These are phyloP conservation scores for Theobroma grandiflorum DNA, from an alignment of 441 rosid genomes.

Conservation along the genomic window DNA sequence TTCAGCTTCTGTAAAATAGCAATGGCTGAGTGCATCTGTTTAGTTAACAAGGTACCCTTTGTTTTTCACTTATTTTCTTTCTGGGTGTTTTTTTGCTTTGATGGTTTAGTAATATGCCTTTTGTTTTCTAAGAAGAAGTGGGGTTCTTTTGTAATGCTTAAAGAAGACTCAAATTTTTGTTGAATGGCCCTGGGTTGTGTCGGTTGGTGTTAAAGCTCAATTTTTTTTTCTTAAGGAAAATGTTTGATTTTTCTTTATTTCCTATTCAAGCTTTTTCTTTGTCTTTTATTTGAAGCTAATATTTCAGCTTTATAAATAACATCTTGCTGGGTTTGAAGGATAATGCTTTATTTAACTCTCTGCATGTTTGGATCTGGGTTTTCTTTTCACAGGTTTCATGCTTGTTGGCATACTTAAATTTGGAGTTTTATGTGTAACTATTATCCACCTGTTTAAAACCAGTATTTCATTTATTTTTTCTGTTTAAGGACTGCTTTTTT, in stretches of 20 bases:
- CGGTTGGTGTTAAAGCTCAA: not conserved
- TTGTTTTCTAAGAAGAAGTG: slow-evolving; percentile 6
- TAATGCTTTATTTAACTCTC: slow-evolving; percentile 11
- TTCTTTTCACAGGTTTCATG: slow-evolving; percentile 6
- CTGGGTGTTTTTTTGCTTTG: not conserved
- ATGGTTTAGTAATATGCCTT: slow-evolving; percentile 26
- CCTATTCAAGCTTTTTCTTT: not conserved
- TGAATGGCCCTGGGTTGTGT: slow-evolving; percentile 21
- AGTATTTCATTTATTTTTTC: not conserved
- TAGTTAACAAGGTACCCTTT: slow-evolving; percentile 61
- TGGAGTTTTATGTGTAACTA: not conserved
- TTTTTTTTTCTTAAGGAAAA: not conserved
- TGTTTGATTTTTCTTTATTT: not conserved
- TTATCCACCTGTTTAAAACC: slow-evolving; percentile 14
- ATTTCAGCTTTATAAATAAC: slow-evolving; percentile 10
- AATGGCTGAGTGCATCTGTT: slow-evolving; percentile 68
- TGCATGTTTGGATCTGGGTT: slow-evolving; percentile 43
- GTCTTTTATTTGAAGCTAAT: not conserved
- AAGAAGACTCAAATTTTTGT: slow-evolving; percentile 1
- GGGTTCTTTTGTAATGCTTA: slow-evolving; percentile 17
- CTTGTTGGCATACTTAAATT: not conserved
- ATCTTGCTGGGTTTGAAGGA: slow-evolving; percentile 22
- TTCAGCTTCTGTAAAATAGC: slow-evolving; percentile 38
- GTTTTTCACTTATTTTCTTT: not conserved
- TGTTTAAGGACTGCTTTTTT: not conserved